Evolutionary conservation across 1,139 yeast genomes (phyloP), one percentile per base, ranked within the genome.

Genomic region (Pichia sp.): DNA sequence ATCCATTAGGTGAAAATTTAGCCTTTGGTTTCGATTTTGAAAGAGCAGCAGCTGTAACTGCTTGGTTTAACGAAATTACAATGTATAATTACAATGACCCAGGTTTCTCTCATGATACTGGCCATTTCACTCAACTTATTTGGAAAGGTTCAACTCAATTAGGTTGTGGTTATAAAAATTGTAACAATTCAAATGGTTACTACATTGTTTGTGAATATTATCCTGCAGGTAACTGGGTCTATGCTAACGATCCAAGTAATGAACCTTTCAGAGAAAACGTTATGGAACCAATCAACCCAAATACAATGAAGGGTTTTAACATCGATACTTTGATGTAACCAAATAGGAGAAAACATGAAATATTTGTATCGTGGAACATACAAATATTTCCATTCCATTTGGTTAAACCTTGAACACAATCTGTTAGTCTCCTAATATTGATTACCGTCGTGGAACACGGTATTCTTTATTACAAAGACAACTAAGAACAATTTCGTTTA

Each of bases 1-100:
- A 91, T 36, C 20, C 17, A 7, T 79, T 77, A 64, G 96, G 96
- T 59, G 96, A 88, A 67, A 88, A 88, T 71, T 71, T 88, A 59
- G 95, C 94, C 40, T 67, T 76, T 41, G 96, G 96, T 43, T 74
- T 70, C 63, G 49, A 70, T 35, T 74, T 71, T 63, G 46, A 69
- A 31, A 61, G 69, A 28, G 66, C 69, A 23, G 83, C 74, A 35
- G 85, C 86, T 36, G 79, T 84, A 44, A 71, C 74, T 35, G 95
- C 91, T 41, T 88, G 96, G 96, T 86, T 84, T 68, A 63, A 68
- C 49, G 95, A 85, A 67, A 78, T 78, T 52, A 50, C 56, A 10
- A 50, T 60, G 43, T 85, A 83, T 69, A 67, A 78, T 64, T 82
- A 66, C 63, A 50, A 61, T 20, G 55, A 66, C 47, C 79, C 79